Base-by-base conservation (phyloP, 2,329 filamentous ascomycete species). In the Apiospora aurea region DNA sequence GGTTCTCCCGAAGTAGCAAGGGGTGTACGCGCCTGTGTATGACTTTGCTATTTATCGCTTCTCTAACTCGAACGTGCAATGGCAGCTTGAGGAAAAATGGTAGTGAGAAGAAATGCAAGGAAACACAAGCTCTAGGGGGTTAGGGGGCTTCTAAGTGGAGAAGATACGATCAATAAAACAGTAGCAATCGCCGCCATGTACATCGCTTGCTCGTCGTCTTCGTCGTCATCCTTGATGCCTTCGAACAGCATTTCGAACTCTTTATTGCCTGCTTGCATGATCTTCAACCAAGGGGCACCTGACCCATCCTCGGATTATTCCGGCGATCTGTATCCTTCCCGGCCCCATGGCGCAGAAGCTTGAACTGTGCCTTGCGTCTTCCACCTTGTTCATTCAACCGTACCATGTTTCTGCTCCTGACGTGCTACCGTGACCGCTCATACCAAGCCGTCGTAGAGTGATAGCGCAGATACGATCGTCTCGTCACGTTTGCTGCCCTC, bases 401-500 rank as follows among this genome's bases (percentile, higher is more conserved):
- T 68, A 6, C 67, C 70, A 69, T 26, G 47, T 49, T 61, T 6
- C 61, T n/a, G 51, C 53, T 53, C 34, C 53, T 43, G 14, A 29
- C 34, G 10, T 67, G 11, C 46, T 34, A 26, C 66, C 61, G 53
- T 41, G n/a, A 64, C 29, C 57, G 29, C 43, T 78, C 79, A 98
- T 81, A 99, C 96, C 79, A 99, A 86, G 34, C 96, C 96, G 81
- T 99, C 96, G 80, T 99, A 99, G 75, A 99, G 88, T 72, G 95
- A 98, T 80, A 99, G 87, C 46, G 96, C 96, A 71, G 96, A 98
- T 72, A 99, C 96, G 80, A 99, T 99, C 13, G 96, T 99, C 86
- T 98, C 96, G 84, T 99, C 96, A 73, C 95, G 93, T 87, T 98
- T 98, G 86, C 95, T 97, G 77, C 96, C 96, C 85, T 99, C 96